Percentiles rank a stretch among this genome's conserved stretches.
These are phyloP conservation scores for Luffa aegyptiaca DNA, from an alignment of 306 rosid species.

Conservation along the genomic window DNA sequence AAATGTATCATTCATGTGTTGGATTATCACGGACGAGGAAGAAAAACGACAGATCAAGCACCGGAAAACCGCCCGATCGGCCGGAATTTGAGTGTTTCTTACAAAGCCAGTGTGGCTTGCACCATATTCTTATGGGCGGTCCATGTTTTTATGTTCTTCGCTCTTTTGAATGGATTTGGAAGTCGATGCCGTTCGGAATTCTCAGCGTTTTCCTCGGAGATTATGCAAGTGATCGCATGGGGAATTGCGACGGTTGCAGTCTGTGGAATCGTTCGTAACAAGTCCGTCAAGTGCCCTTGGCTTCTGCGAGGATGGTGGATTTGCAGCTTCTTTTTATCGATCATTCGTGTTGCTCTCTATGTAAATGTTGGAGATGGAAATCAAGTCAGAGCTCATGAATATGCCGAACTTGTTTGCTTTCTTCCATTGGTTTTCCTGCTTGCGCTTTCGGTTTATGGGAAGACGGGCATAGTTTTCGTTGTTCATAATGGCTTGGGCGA, in stretches of 20 bases:
- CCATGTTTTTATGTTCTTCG: constrained; percentile 29
- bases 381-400: constrained; percentile 28
- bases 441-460: constrained; percentile 53
- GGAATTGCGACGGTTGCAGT: constrained; percentile 29
- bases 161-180: constrained; percentile 31
- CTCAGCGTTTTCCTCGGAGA: constrained; percentile 39
- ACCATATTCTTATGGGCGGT: constrained; percentile 28
- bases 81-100: constrained; percentile 25
- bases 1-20: constrained; percentile 12
- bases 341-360: constrained; percentile 28
- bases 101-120: constrained; percentile 40
- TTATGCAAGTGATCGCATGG: constrained; percentile 45
- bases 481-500: constrained; percentile 31
- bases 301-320: constrained; percentile 78
- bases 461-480: constrained; percentile 30
- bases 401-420: constrained; percentile 36
- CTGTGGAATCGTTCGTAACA: constrained; percentile 19
- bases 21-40: constrained; percentile 25
- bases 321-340: constrained; percentile 44
- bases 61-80: constrained; percentile 16
- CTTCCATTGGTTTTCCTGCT: constrained; percentile 43
- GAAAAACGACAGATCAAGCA: constrained; percentile 14
- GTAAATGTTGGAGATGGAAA: constrained; percentile 20
- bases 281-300: constrained; percentile 45
- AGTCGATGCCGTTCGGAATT: constrained; percentile 30